Evolutionary conservation across 345 rosid genomes (phyloP).

Genomic region (Citrus cavaleriei): DNA sequence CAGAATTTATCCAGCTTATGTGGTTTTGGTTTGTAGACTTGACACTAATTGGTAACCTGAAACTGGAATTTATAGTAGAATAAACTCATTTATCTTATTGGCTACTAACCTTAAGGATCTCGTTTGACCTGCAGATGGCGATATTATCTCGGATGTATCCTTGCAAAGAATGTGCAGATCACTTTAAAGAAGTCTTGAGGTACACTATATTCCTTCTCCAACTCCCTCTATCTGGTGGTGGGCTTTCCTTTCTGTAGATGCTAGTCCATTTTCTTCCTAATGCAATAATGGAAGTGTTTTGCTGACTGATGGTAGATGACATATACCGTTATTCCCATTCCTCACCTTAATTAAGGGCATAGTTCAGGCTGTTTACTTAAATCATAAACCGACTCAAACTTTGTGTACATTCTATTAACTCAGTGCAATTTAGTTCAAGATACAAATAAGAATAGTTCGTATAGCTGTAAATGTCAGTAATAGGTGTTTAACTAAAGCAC

Average conservation of each 20-base stretch:
- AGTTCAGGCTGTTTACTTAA: neutral
- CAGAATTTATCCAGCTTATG: neutral
- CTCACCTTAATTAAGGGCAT: neutral
- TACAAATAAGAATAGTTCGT: neutral
- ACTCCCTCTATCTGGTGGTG: neutral
- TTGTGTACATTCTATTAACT: neutral
- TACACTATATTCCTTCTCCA: conserved; percentile 14
- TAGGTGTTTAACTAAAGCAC: neutral
- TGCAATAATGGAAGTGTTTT: neutral
- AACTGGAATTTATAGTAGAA: neutral
- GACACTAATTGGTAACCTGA: neutral
- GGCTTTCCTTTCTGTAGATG: neutral
- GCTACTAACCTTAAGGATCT: neutral
- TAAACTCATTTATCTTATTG: neutral
- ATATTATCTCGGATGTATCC: conserved; percentile 90
- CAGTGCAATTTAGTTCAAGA: neutral
- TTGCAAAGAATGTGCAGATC: conserved; percentile 96
- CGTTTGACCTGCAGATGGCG: conserved; percentile 59
- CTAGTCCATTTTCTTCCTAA: neutral
- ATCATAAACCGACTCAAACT: neutral
- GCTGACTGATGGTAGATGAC: neutral
- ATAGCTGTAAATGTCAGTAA: neutral
- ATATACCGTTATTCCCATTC: neutral
- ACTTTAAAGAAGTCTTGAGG: conserved; percentile 91
- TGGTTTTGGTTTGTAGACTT: neutral